Evolutionary conservation across 805 yeast genomes (phyloP).

Genomic region (Pichia rugopelliculosa): DNA sequence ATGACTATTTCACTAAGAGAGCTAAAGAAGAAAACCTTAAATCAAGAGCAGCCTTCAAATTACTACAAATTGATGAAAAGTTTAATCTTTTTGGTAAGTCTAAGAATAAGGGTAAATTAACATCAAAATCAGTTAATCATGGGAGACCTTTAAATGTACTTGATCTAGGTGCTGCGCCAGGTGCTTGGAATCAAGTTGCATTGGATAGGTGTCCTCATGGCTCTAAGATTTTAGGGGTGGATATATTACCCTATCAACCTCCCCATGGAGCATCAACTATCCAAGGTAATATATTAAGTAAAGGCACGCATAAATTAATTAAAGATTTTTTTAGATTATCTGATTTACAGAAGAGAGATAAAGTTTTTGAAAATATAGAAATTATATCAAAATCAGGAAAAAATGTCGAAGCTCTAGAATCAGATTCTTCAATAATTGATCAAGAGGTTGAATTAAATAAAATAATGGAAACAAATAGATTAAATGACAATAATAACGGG

Average conservation of each 20-base stretch:
- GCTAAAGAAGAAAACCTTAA: conserved; percentile 57
- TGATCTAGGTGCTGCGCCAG: conserved; percentile 91
- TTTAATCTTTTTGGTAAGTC: conserved; percentile 42
- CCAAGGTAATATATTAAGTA: conserved; percentile 82
- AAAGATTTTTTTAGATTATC: conserved; percentile 38
- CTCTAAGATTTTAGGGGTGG: conserved; percentile 71
- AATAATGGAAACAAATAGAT: conserved; percentile 7
- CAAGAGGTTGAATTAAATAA: conserved; percentile 12
- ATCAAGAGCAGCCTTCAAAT: conserved; percentile 89
- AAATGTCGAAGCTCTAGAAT: conserved; percentile 6
- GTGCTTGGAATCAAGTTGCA: conserved; percentile 91
- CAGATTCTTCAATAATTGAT: conserved; percentile 15
- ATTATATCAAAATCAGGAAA: conserved; percentile 10
- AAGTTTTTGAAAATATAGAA: conserved; percentile 13
- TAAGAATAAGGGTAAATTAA: neutral
- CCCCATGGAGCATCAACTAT: conserved; percentile 72
- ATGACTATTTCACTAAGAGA: conserved; percentile 58
- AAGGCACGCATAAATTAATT: conserved; percentile 51
- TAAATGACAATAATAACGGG: neutral
- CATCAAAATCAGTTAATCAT: conserved; percentile 1
- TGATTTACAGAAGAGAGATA: conserved; percentile 24
- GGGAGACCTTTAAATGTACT: conserved; percentile 39
- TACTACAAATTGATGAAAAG: conserved; percentile 64
- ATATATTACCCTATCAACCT: conserved; percentile 70
- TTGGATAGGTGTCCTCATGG: conserved; percentile 39